These are phyloP conservation scores for Penicillium riverlandense DNA, from an alignment of 495 filamentous ascomycete species.

Conservation along the genomic window DNA sequence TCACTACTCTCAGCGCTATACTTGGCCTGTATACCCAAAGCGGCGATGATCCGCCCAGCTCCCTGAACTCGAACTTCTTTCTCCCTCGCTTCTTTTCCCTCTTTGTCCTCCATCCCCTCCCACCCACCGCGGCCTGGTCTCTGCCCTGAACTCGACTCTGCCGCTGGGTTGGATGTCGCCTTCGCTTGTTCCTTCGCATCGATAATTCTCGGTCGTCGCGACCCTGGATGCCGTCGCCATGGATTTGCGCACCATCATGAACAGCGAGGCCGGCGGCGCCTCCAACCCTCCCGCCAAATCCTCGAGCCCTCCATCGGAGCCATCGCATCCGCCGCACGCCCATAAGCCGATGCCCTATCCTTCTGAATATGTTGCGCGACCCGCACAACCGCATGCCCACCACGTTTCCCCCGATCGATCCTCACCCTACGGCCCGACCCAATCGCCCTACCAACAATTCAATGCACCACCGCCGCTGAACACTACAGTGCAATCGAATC, in stretches of 20 bases:
- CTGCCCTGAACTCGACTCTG: not conserved
- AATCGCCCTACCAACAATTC: conserved; percentile 42
- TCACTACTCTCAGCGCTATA: too few species aligned
- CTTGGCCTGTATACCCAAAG: not conserved
- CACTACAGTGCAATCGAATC: conserved; percentile 24
- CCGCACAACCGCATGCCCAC: conserved; percentile 33
- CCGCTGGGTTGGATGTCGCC: conserved; percentile 14
- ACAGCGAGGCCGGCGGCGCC: conserved; percentile 36
- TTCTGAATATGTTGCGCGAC: conserved; percentile 25
- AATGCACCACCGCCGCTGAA: conserved; percentile 26
- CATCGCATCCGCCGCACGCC: conserved; percentile 22
- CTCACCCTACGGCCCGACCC: conserved; percentile 32
- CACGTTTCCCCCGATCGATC: conserved; percentile 35
- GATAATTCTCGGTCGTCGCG: conserved; percentile 13
- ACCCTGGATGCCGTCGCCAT: conserved; percentile 26
- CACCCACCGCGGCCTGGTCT: not conserved
- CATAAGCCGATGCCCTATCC: conserved; percentile 15
- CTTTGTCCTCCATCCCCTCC: not conserved
- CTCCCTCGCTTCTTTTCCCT: conserved; percentile 4
- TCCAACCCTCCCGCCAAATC: conserved; percentile 19
- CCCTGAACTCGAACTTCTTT: conserved; percentile 16
- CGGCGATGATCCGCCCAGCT: conserved; percentile 6
- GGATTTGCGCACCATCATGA: conserved; percentile 51
- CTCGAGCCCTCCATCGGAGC: conserved; percentile 15
- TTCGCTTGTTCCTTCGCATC: conserved; percentile 8